These are phyloP conservation scores for Colletotrichum neosansevieriae DNA, from an alignment of 2,329 filamentous ascomycete species.

Conservation along the genomic window DNA sequence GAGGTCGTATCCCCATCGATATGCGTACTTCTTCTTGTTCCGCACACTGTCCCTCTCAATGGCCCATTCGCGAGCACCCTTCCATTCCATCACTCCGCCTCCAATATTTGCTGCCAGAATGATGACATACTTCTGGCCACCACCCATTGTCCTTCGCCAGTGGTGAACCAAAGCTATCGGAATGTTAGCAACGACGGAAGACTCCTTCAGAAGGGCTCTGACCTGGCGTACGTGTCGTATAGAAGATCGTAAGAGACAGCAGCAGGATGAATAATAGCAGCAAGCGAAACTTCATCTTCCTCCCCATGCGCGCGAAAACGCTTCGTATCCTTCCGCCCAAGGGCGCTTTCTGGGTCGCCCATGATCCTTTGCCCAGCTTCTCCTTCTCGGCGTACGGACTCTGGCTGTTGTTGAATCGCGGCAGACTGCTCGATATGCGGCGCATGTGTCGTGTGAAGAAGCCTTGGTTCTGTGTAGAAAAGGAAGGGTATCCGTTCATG, in stretches of 20 bases:
- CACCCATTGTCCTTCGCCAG: slow-evolving; percentile 84
- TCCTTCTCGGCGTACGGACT: slow-evolving; percentile 80
- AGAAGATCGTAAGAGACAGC: slow-evolving; percentile 73
- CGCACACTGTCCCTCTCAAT: slow-evolving; percentile 95
- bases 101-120: slow-evolving; percentile 94
- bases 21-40: slow-evolving; percentile 92
- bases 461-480: slow-evolving; percentile 83
- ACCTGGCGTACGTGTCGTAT: slow-evolving; percentile 79
- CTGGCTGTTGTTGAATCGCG: slow-evolving; percentile 71
- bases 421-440: slow-evolving; percentile 82
- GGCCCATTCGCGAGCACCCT: slow-evolving; percentile 96
- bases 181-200: slow-evolving; percentile 44
- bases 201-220: slow-evolving; percentile 16
- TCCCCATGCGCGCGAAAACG: slow-evolving; percentile 65
- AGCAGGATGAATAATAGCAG: slow-evolving; percentile 71
- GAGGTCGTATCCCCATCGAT: slow-evolving; percentile 92
- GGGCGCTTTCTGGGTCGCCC: slow-evolving; percentile 60
- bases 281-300: slow-evolving; percentile 74
- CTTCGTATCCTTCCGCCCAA: slow-evolving; percentile 61
- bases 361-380: slow-evolving; percentile 73
- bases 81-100: slow-evolving; percentile 99
- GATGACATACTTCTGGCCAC: slow-evolving; percentile 91
- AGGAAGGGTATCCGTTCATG: slow-evolving; percentile 81
- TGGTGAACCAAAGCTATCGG: slow-evolving; percentile 63
- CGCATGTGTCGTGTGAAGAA: slow-evolving; percentile 90